phyloP scores from a whole-genome alignment of 2,329 filamentous ascomycete species.

The Fusarium multiceps region DNA sequence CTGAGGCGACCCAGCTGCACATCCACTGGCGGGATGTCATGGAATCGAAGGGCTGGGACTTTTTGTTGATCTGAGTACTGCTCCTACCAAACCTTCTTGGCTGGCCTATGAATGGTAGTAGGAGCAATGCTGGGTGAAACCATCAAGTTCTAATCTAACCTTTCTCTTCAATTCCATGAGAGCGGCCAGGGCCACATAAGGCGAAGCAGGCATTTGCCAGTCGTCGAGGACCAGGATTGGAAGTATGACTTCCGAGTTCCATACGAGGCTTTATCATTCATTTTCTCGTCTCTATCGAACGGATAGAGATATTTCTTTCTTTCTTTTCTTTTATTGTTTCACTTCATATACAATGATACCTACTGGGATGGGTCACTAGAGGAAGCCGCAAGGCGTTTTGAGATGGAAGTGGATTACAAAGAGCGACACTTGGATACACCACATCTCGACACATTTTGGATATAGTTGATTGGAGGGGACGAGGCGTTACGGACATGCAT shows the following conservation, averaged over 20 bases:
- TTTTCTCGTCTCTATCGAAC: slow-evolving; percentile 41
- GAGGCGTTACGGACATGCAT: slow-evolving; percentile 40
- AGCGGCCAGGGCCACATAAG: slow-evolving; percentile 43
- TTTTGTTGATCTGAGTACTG: slow-evolving; percentile 79
- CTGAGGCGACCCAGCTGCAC: slow-evolving; percentile 65
- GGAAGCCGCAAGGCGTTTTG: slow-evolving; percentile 56
- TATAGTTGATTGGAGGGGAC: slow-evolving; percentile 33
- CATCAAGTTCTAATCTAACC: slow-evolving; percentile 34
- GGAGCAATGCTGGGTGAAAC: slow-evolving; percentile 32
- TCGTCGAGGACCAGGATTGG: slow-evolving; percentile 38
- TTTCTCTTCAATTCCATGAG: slow-evolving; percentile 39
- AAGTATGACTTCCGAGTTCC: slow-evolving; percentile 8
- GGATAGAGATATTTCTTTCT: slow-evolving; percentile 33
- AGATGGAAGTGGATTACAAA: slow-evolving; percentile 41
- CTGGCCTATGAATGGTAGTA: slow-evolving; percentile 53
- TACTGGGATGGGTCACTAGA: slow-evolving; percentile 53
- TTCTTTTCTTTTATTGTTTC: slow-evolving; percentile 41
- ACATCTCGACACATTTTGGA: slow-evolving; percentile 43
- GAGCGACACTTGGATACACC: slow-evolving; percentile 49
- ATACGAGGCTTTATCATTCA: slow-evolving; percentile 26
- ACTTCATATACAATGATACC: slow-evolving; percentile 50
- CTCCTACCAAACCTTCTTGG: slow-evolving; percentile 46
- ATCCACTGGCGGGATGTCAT: slow-evolving; percentile 97
- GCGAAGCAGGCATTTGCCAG: slow-evolving; percentile 54
- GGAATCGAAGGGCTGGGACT: slow-evolving; percentile 91